Evolutionary conservation across 306 rosid species (phyloP).

Genomic region (Luffa acutangula): DNA sequence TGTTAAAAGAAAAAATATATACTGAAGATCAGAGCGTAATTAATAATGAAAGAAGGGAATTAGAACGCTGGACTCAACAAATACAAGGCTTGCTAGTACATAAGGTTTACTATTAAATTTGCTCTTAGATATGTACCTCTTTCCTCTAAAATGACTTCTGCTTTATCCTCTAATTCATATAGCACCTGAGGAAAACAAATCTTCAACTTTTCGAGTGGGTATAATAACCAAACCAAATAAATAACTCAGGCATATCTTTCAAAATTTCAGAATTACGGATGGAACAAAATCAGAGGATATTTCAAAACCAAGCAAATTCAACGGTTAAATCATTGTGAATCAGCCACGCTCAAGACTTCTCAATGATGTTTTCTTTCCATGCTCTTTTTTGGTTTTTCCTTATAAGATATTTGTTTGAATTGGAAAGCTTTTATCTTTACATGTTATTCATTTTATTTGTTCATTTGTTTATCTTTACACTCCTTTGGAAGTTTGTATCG

Average conservation of each 20-base stretch:
- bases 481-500: not conserved
- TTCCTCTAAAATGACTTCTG: constrained; percentile 76
- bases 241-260: no score
- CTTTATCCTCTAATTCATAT: constrained; percentile 82
- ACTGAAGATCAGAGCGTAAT: not conserved
- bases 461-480: not conserved
- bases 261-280: not conserved
- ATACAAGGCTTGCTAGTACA: not conserved
- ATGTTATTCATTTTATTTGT: not conserved
- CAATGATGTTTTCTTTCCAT: not conserved
- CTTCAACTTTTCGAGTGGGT: not conserved
- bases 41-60: not conserved
- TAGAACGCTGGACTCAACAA: not conserved
- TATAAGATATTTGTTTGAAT: not conserved
- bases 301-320: not conserved
- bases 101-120: not conserved
- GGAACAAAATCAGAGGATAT: not conserved
- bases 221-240: not conserved
- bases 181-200: constrained; percentile 48
- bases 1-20: not conserved
- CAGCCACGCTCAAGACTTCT: not conserved
- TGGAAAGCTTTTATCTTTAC: not conserved
- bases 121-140: constrained; percentile 38
- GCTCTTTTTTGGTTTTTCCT: not conserved
- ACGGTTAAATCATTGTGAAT: not conserved